These are phyloP conservation scores for Delitschia confertaspora DNA, from an alignment of 495 filamentous ascomycete genomes.

Conservation along the genomic window DNA sequence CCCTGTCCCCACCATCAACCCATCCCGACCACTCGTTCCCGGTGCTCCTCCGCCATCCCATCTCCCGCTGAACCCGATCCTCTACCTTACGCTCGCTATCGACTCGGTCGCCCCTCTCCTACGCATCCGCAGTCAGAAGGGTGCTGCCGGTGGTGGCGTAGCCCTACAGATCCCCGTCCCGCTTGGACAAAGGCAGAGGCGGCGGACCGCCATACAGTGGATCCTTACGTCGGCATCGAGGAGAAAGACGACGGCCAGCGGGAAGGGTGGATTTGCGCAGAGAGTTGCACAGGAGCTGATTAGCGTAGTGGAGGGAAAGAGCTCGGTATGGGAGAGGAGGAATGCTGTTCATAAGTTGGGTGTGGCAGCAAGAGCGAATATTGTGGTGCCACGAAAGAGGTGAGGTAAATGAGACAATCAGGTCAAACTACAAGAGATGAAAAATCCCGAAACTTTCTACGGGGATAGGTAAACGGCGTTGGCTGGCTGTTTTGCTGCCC, in stretches of 20 bases:
- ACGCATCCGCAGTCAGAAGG: slow-evolving; percentile 63
- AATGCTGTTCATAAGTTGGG: slow-evolving; percentile 62
- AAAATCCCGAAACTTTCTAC: no score
- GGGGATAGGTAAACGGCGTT: no score
- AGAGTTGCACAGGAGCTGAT: slow-evolving; percentile 82
- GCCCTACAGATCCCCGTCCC: slow-evolving; percentile 77
- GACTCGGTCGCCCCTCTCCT: slow-evolving; percentile 92
- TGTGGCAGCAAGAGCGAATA: slow-evolving; percentile 63
- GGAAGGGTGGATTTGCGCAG: slow-evolving; percentile 56
- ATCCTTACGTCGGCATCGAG: slow-evolving; percentile 73
- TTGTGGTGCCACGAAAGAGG: slow-evolving; percentile 35
- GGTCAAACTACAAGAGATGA: no score
- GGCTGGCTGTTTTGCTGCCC: no score
- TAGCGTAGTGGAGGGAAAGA: slow-evolving; percentile 76
- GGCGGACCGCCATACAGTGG: slow-evolving; percentile 73
- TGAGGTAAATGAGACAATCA: no score
- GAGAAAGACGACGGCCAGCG: slow-evolving; percentile 55
- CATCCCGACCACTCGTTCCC: slow-evolving; percentile 60
- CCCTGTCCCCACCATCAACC: slow-evolving; percentile 61
- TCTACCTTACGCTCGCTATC: slow-evolving; percentile 62
- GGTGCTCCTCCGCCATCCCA: slow-evolving; percentile 62
- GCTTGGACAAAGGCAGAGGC: slow-evolving; percentile 60
- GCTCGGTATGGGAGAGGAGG: slow-evolving; percentile 72
- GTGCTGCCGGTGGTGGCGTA: slow-evolving; percentile 75
- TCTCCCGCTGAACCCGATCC: slow-evolving; percentile 36